Conservation (phyloP, 805 yeast species). For the Wickerhamomyces bisporus region DNA sequence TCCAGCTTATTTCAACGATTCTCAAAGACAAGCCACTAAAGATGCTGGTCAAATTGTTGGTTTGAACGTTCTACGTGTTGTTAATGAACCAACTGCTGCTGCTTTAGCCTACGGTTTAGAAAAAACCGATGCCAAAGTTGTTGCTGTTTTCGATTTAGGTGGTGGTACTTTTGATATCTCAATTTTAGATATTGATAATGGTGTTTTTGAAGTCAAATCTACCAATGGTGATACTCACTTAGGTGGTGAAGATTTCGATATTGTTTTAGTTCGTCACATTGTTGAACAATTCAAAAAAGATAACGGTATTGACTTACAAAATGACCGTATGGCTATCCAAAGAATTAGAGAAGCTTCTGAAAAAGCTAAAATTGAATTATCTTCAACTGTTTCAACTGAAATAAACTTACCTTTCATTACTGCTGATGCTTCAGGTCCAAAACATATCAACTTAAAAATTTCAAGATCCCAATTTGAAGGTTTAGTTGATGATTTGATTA, state of each 20-base stretch:
- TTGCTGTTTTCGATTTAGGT: slow-evolving; percentile 66
- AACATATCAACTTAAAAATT: slow-evolving; percentile 55
- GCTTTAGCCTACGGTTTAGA: slow-evolving; percentile 79
- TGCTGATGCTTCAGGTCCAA: slow-evolving; percentile 39
- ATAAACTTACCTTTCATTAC: slow-evolving; percentile 70
- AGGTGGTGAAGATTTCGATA: slow-evolving; percentile 86
- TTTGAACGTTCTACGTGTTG: slow-evolving; percentile 65
- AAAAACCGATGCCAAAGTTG: slow-evolving; percentile 34
- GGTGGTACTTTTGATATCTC: slow-evolving; percentile 87
- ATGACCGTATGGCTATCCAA: slow-evolving; percentile 50
- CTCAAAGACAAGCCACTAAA: slow-evolving; percentile 82
- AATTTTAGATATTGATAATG: slow-evolving; percentile 69
- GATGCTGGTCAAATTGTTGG: slow-evolving; percentile 75
- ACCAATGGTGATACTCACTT: slow-evolving; percentile 82
- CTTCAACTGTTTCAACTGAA: slow-evolving; percentile 57
- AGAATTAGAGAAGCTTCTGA: slow-evolving; percentile 79
- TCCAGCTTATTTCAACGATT: slow-evolving; percentile 79
- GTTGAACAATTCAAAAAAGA: slow-evolving; percentile 51
- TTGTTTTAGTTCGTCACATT: slow-evolving; percentile 52
- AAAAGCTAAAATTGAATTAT: slow-evolving; percentile 69
- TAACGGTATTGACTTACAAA: slow-evolving; percentile 28
- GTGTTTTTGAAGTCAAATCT: slow-evolving; percentile 76
- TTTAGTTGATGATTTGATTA: slow-evolving; percentile 60
- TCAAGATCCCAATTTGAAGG: slow-evolving; percentile 67
- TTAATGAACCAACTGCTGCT: slow-evolving; percentile 84